These are phyloP conservation scores for Curvularia sp. DNA, from an alignment of 2,329 filamentous ascomycete genomes.

Conservation along the genomic window DNA sequence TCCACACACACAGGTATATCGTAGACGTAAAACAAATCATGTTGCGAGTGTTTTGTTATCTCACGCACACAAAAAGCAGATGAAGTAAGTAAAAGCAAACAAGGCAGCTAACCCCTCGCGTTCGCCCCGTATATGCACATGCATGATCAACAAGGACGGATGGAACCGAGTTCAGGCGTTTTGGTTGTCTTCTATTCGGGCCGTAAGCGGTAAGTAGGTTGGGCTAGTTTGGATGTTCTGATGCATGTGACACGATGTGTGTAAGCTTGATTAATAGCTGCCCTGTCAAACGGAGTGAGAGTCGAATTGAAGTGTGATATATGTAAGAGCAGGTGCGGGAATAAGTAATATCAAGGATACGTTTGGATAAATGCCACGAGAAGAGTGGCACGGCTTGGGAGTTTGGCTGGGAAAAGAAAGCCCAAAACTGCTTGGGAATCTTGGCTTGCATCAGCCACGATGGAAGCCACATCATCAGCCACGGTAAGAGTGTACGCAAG, in stretches of 20 bases:
- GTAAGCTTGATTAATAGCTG: background rate
- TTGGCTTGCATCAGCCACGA: conserved; percentile 15
- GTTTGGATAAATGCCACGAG: no score
- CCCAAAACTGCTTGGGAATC: background rate
- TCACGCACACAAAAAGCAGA: no score
- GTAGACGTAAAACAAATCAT: no score
- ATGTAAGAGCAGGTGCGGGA: no score
- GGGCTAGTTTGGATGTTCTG: background rate
- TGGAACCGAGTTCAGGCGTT: background rate
- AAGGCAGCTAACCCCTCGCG: background rate
- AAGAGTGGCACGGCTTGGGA: no score
- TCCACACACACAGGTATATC: no score
- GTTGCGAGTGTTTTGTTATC: no score
- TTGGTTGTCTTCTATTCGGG: background rate
- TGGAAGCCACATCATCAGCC: conserved; percentile 8
- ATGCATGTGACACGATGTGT: background rate
- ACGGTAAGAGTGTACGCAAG: conserved; percentile 8
- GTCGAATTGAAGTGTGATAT: background rate
- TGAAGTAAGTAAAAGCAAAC: background rate
- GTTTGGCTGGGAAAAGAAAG: background rate
- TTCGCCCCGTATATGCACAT: background rate
- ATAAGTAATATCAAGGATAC: no score
- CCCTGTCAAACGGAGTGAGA: background rate
- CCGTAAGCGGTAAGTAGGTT: background rate
- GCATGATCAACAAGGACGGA: background rate